A percentile compares a stretch with the other conserved stretches of the same genome.
These are phyloP conservation scores for Colletotrichum neosansevieriae DNA, from an alignment of 2,329 filamentous ascomycete genomes.

Conservation along the genomic window DNA sequence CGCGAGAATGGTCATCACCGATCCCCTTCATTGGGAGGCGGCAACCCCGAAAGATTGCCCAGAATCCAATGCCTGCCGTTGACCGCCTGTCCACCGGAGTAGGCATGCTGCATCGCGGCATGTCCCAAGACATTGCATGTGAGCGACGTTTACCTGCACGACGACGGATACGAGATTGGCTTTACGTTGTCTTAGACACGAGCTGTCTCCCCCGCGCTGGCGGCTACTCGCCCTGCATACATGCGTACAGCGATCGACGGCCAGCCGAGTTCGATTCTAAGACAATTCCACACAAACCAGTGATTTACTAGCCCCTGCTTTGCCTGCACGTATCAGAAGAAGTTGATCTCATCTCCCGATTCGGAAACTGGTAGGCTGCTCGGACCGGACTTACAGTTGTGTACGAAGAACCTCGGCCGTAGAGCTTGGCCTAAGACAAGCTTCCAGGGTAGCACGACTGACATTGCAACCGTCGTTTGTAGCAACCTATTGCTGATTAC, in stretches of 20 bases:
- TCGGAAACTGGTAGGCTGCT: background rate
- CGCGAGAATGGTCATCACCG: background rate
- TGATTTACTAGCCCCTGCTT: too few relatives aligned
- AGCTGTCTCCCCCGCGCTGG: background rate
- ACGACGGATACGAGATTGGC: too few relatives aligned
- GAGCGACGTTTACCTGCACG: background rate
- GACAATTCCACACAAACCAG: background rate
- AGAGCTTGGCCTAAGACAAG: background rate
- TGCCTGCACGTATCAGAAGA: background rate
- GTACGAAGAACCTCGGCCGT: background rate
- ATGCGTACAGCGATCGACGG: constrained; percentile 5
- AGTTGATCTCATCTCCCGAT: background rate
- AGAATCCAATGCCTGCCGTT: background rate
- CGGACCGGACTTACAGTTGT: background rate
- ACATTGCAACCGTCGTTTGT: background rate
- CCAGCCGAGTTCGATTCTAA: background rate
- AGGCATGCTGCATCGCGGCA: background rate
- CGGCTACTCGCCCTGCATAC: background rate
- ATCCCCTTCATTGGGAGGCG: constrained; percentile 4
- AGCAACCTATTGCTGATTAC: background rate
- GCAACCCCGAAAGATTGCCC: background rate
- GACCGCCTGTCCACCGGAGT: background rate
- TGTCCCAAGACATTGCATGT: constrained; percentile 22
- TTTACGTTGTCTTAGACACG: background rate
- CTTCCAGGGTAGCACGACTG: background rate